Percentiles rank a stretch among this genome's conserved stretches.
Evolutionary conservation across 805 yeast species (phyloP).

Genomic region (Kluyveromyces siamensis): DNA sequence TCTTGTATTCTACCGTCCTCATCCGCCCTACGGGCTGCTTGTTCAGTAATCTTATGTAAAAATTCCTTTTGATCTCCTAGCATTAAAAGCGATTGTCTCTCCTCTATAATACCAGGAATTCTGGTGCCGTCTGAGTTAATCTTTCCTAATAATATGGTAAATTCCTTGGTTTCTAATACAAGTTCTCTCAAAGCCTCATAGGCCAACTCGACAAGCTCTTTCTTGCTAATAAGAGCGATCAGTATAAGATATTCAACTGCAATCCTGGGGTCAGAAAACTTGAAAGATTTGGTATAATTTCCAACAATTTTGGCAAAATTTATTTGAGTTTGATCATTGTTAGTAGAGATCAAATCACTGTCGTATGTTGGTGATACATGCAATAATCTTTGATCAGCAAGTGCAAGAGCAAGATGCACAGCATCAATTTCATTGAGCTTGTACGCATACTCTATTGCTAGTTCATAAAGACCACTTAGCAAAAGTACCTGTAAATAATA

Average conservation of each 20-base stretch:
- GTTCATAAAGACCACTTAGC: slow-evolving; percentile 72
- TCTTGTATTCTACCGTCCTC: slow-evolving; percentile 87
- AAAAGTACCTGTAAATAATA: slow-evolving; percentile 65
- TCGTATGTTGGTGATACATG: slow-evolving; percentile 35
- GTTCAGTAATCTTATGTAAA: slow-evolving; percentile 64
- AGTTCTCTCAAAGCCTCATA: slow-evolving; percentile 79
- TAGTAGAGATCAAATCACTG: slow-evolving; percentile 31
- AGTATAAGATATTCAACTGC: slow-evolving; percentile 84
- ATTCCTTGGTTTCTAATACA: slow-evolving; percentile 79
- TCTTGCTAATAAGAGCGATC: slow-evolving; percentile 44
- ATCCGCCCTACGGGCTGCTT: slow-evolving; percentile 78
- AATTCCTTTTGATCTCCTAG: slow-evolving; percentile 52
- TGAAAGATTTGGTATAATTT: slow-evolving; percentile 72
- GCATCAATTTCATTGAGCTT: slow-evolving; percentile 70
- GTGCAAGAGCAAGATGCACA: slow-evolving; percentile 79
- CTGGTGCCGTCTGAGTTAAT: slow-evolving; percentile 68
- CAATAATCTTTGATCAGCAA: slow-evolving; percentile 64
- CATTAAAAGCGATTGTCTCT: slow-evolving; percentile 55
- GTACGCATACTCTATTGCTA: slow-evolving; percentile 53
- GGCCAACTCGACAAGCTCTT: slow-evolving; percentile 45
- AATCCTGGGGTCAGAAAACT: slow-evolving; percentile 76
- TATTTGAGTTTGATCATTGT: slow-evolving; percentile 29
- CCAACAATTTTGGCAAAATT: slow-evolving; percentile 61
- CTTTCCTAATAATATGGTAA: slow-evolving; percentile 74
- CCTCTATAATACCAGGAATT: slow-evolving; percentile 76